Evolutionary conservation across 345 rosid genomes (phyloP), one percentile per base, ranked within the genome.

Genomic region (Microcos paniculata): DNA sequence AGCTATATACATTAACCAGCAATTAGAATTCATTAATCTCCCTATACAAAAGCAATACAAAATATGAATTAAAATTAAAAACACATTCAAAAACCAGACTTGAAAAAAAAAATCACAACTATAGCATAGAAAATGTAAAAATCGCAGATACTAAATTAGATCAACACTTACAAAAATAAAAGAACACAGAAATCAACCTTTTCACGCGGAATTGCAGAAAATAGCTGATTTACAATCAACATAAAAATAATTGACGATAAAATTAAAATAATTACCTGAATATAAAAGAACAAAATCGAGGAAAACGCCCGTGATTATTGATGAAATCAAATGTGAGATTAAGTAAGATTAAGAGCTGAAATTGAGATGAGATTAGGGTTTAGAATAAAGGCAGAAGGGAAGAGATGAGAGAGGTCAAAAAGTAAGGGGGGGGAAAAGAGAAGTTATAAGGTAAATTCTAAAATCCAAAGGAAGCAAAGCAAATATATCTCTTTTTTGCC

Each of bases 331-430:
- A n/a, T 8, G 6, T 3, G 16, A 38, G 18, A 63, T 0, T n/a
- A 8, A 1, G 33, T 42, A 38, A 53, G 16, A 43, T 43, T 70
- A 38, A 52, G 73, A 73, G 58, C 67, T 24, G 26, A 24, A n/a
- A 56, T 28, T 10, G 63, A 53, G 45, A 53, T 40, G 63, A 40
- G 15, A 75, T 65, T 57, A 52, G 55, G 78, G 63, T 56, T 71
- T 38, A 46, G 57, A 26, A 26, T 11, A 16, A 68, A 14, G 35
- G 8, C 15, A 33, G 40, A 7, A 30, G 5, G 33, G 8, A 67
- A 43, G 71, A 13, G 18, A 16, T 24, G 18, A 14, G 48, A n/a
- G 45, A 40, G 49, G 30, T 6, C 18, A 8, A 12, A 31, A 24
- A 43, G 24, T 21, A 23, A 16, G 16, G n/a, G 14, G n/a, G 14